These are phyloP conservation scores for Apiospora aurea DNA, from an alignment of 2,329 filamentous ascomycete species.

Conservation along the genomic window DNA sequence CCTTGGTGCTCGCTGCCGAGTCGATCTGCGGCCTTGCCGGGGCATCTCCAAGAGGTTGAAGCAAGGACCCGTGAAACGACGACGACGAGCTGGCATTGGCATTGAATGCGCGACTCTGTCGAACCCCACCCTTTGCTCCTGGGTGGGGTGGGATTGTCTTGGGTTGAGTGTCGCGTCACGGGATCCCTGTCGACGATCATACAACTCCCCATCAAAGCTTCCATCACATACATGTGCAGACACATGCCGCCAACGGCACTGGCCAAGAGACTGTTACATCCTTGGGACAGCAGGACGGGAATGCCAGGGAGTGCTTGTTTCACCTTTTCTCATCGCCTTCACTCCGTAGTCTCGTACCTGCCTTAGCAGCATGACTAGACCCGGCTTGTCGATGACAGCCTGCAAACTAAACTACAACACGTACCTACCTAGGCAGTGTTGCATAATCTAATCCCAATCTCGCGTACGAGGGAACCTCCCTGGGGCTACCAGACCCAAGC, in stretches of 20 bases:
- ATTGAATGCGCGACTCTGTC: not conserved
- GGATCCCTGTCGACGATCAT: constrained; percentile 14
- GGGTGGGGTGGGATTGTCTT: constrained; percentile 11
- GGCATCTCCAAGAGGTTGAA: not conserved
- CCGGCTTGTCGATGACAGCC: constrained; percentile 13
- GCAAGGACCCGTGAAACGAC: constrained; percentile 7
- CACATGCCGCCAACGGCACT: not conserved
- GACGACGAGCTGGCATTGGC: not conserved
- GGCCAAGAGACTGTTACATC: constrained; percentile 21
- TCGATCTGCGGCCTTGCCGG: not conserved
- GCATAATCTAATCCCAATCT: constrained; percentile 16
- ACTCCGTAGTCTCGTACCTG: not conserved
- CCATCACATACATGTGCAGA: no score
- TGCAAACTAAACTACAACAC: constrained; percentile 7
- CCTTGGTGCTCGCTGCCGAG: not conserved
- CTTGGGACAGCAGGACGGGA: constrained; percentile 14
- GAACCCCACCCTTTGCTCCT: not conserved
- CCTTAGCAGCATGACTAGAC: constrained; percentile 13
- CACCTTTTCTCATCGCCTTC: not conserved
- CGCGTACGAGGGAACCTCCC: not conserved
- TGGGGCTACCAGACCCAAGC: not conserved
- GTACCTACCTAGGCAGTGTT: not conserved
- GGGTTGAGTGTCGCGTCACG: constrained; percentile 4
- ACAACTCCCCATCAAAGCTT: not conserved
- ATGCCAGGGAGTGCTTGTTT: constrained; percentile 24